A percentile compares a stretch with the other conserved stretches of the same genome.
Evolutionary conservation across 345 rosid species (phyloP).

Genomic region (Gynandropsis gynandra): DNA sequence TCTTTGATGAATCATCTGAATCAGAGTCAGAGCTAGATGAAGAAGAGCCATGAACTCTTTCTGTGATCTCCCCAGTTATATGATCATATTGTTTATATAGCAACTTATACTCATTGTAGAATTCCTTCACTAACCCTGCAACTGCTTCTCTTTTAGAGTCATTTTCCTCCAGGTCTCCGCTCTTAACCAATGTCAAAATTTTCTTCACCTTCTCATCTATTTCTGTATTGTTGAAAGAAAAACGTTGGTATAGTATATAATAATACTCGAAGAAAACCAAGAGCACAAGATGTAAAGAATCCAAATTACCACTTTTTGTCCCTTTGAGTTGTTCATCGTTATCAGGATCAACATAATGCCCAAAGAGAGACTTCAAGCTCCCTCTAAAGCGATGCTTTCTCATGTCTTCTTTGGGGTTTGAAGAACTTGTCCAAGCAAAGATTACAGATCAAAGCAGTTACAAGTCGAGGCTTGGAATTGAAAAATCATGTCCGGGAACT

Average conservation of each 20-base stretch:
- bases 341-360: slow-evolving; percentile 65
- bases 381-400: slow-evolving; percentile 45
- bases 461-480: slow-evolving; percentile 24
- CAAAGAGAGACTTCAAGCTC: slow-evolving; percentile 64
- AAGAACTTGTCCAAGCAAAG: slow-evolving; percentile 20
- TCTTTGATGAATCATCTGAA: slow-evolving; percentile 49
- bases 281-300: neutral
- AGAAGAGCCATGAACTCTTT: slow-evolving; percentile 47
- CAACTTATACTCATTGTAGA: slow-evolving; percentile 56
- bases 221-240: slow-evolving; percentile 40
- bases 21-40: slow-evolving; percentile 82
- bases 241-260: slow-evolving; percentile 8
- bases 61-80: slow-evolving; percentile 65
- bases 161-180: slow-evolving; percentile 47
- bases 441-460: slow-evolving; percentile 16
- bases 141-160: slow-evolving; percentile 54
- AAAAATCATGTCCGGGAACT: slow-evolving; percentile 12
- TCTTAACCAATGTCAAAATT: slow-evolving; percentile 61
- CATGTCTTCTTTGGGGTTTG: slow-evolving; percentile 37
- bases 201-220: slow-evolving; percentile 62
- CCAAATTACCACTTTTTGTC: slow-evolving; percentile 53
- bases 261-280: slow-evolving; percentile 5
- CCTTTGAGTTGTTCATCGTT: slow-evolving; percentile 61
- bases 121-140: slow-evolving; percentile 55
- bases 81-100: slow-evolving; percentile 65